Evolutionary conservation across 306 rosid species (phyloP).

Genomic region (Betula pendula): DNA sequence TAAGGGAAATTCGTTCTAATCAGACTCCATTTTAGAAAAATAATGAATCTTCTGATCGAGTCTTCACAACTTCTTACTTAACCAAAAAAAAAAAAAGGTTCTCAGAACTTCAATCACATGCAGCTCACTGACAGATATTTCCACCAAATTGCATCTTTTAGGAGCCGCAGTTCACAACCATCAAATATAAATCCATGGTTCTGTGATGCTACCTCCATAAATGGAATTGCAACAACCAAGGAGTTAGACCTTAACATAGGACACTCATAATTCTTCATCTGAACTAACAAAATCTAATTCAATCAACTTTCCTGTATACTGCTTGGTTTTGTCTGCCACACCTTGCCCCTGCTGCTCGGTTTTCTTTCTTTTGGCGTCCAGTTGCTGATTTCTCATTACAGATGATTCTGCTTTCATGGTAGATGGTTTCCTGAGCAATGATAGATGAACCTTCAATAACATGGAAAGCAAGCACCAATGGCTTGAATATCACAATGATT

Average conservation of each 20-base stretch:
- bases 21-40: background rate
- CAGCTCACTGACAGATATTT: background rate
- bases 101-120: no score
- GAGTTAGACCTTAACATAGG: background rate
- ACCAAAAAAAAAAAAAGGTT: no score
- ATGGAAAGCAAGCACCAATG: conserved; percentile 8
- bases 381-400: conserved; percentile 35
- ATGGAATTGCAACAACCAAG: conserved; percentile 4
- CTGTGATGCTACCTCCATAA: background rate
- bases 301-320: conserved; percentile 60
- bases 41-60: background rate
- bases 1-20: background rate
- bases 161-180: background rate
- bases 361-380: conserved; percentile 57
- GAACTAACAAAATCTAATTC: conserved; percentile 75
- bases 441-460: conserved; percentile 14
- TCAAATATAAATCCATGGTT: background rate
- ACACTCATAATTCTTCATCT: conserved; percentile 62
- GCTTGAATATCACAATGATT: conserved; percentile 13
- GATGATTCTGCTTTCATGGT: conserved; percentile 36
- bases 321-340: conserved; percentile 40
- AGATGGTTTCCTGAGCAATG: conserved; percentile 64
- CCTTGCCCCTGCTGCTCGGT: conserved; percentile 29
- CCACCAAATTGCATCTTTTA: background rate
- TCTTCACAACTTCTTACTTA: no score